Evolutionary conservation across 2,329 filamentous ascomycete genomes (phyloP).

Genomic region (Colletotrichum sp.): DNA sequence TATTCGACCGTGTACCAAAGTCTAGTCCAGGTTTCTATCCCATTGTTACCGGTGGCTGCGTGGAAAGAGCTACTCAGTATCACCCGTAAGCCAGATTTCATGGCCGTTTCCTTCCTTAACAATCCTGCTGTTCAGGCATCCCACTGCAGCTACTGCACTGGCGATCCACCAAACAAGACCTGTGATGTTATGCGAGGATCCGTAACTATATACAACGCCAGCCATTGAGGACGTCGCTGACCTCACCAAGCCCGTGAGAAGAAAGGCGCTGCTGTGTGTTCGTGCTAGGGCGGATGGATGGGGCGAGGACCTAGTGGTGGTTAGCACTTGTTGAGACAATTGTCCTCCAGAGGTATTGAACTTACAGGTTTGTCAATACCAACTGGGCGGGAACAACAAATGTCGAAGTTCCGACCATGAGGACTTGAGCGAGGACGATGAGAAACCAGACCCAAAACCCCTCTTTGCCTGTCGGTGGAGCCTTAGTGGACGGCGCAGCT

Average conservation of each 20-base stretch:
- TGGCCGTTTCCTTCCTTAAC: constrained; percentile 7
- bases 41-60: background rate
- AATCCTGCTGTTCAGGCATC: constrained; percentile 1
- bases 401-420: constrained; percentile 2
- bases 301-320: background rate
- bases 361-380: constrained; percentile 6
- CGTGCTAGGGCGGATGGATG: constrained; percentile 6
- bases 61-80: background rate
- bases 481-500: background rate
- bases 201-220: constrained; percentile 3
- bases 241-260: background rate
- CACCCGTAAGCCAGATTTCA: constrained; percentile 3
- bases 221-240: background rate
- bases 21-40: background rate
- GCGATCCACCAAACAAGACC: constrained; percentile 9
- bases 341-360: too few species aligned
- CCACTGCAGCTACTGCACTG: background rate
- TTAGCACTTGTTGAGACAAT: background rate
- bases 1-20: background rate
- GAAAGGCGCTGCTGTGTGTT: constrained; percentile 5
- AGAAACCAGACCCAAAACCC: constrained; percentile 3
- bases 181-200: background rate
- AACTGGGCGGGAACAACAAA: constrained; percentile 10
- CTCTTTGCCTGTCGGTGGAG: background rate
- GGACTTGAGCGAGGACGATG: background rate